A percentile compares a stretch with the other conserved stretches of the same genome.
phyloP scores from a whole-genome alignment of 345 rosid species.

The Eucalyptus regnans region DNA sequence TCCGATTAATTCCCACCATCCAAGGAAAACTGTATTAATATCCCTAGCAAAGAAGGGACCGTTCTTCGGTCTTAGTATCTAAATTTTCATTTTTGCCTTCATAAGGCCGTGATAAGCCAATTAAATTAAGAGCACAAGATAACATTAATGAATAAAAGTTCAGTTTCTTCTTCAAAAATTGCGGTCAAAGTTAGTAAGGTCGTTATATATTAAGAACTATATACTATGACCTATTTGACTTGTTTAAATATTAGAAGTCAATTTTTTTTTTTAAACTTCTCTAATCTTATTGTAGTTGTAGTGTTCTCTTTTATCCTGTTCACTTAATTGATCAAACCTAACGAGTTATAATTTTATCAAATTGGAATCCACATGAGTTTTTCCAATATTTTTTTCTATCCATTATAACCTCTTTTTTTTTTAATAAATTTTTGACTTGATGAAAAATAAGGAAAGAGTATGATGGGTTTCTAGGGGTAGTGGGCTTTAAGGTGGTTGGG shows the following conservation, averaged over 20 bases:
- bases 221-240: background rate
- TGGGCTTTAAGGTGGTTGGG: background rate
- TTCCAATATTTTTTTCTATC: background rate
- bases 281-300: background rate
- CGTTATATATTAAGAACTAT: background rate
- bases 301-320: background rate
- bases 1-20: too few relatives aligned
- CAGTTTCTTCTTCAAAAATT: background rate
- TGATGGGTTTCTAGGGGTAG: background rate
- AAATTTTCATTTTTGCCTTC: background rate
- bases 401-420: background rate
- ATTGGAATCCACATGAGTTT: rapidly evolving
- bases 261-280: too few relatives aligned
- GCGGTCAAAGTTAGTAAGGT: background rate
- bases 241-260: too few relatives aligned
- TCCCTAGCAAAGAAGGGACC: background rate
- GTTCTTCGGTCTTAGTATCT: background rate
- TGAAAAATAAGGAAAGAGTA: background rate
- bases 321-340: background rate
- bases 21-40: background rate
- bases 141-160: background rate
- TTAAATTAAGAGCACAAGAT: background rate
- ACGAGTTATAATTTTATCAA: too few relatives aligned
- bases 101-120: background rate
- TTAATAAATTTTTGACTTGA: too few relatives aligned